Evolutionary conservation across 1,139 yeast species (phyloP).

Genomic region (Blastobotrys proliferans): DNA sequence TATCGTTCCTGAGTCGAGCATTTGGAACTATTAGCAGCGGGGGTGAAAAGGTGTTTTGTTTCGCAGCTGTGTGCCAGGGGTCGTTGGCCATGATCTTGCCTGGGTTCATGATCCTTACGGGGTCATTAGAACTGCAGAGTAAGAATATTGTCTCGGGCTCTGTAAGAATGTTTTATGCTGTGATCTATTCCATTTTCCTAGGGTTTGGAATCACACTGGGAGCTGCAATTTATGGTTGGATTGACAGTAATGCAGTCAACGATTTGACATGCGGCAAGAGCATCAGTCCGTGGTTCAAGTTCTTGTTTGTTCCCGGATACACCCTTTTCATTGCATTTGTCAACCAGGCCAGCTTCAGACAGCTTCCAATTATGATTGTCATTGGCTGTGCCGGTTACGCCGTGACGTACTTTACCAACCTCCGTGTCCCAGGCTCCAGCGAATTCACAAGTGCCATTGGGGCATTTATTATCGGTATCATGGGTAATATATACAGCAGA

Average conservation of each 20-base stretch:
- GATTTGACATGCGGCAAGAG: conserved; percentile 51
- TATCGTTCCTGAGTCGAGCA: conserved; percentile 81
- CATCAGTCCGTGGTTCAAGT: conserved; percentile 62
- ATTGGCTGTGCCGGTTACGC: conserved; percentile 78
- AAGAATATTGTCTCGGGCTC: conserved; percentile 89
- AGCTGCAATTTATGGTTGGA: conserved; percentile 92
- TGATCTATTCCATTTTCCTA: conserved; percentile 80
- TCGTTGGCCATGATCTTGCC: conserved; percentile 87
- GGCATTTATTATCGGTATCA: conserved; percentile 84
- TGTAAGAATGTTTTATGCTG: conserved; percentile 93
- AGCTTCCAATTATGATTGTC: conserved; percentile 73
- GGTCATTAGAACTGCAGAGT: conserved; percentile 85
- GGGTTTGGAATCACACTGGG: conserved; percentile 95
- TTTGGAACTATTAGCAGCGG: conserved; percentile 77
- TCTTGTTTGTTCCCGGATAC: conserved; percentile 77
- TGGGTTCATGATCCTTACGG: conserved; percentile 85
- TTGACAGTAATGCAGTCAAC: conserved; percentile 69
- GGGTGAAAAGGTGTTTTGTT: conserved; percentile 62
- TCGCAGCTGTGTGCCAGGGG: conserved; percentile 85
- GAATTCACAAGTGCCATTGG: conserved; percentile 88
- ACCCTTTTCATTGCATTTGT: conserved; percentile 68
- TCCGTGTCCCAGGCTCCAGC: conserved; percentile 64
- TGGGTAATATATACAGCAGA: conserved; percentile 85
- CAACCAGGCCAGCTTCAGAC: conserved; percentile 77
- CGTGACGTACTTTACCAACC: conserved; percentile 79